phyloP scores from a whole-genome alignment of 2,329 filamentous ascomycete genomes.

The Aspergillus uvarum region DNA sequence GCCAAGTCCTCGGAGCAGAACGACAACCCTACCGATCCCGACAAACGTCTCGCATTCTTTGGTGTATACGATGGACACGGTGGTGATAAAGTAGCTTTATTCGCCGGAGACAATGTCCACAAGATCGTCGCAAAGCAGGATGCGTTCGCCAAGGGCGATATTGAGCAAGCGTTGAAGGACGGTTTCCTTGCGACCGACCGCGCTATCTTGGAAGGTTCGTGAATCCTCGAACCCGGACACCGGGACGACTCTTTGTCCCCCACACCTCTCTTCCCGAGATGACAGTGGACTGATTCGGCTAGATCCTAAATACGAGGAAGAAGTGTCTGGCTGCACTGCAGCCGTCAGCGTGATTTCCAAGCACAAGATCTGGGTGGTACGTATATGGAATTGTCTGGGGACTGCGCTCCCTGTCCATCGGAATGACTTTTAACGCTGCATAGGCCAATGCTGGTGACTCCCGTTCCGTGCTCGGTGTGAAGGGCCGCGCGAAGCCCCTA shows the following conservation, averaged over 20 bases:
- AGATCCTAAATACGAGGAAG: slow-evolving; percentile 97
- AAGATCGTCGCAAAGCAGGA: slow-evolving; percentile 94
- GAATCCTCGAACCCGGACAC: neutral
- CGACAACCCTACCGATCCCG: slow-evolving; percentile 60
- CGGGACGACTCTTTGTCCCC: neutral
- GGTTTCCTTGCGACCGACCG: slow-evolving; percentile 94
- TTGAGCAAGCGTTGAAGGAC: slow-evolving; percentile 95
- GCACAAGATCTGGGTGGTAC: slow-evolving; percentile 91
- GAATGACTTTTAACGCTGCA: slow-evolving; percentile 25
- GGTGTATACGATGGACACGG: slow-evolving; percentile 98
- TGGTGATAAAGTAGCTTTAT: slow-evolving; percentile 92
- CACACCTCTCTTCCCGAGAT: neutral
- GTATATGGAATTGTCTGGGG: slow-evolving; percentile 44
- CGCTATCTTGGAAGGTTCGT: slow-evolving; percentile 88
- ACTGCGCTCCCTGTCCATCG: neutral
- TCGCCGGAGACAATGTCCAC: slow-evolving; percentile 88
- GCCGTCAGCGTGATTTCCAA: slow-evolving; percentile 85
- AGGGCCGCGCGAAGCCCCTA: slow-evolving; percentile 92
- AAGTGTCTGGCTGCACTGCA: slow-evolving; percentile 96
- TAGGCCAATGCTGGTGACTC: slow-evolving; percentile 98
- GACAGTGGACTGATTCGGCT: slow-evolving; percentile 23
- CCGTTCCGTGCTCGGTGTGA: slow-evolving; percentile 89
- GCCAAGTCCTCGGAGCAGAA: slow-evolving; percentile 53
- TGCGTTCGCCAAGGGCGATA: slow-evolving; percentile 84
- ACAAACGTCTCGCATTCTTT: slow-evolving; percentile 85